These are phyloP conservation scores for Colletotrichum liriopes DNA, from an alignment of 2,329 filamentous ascomycete genomes.

Conservation along the genomic window DNA sequence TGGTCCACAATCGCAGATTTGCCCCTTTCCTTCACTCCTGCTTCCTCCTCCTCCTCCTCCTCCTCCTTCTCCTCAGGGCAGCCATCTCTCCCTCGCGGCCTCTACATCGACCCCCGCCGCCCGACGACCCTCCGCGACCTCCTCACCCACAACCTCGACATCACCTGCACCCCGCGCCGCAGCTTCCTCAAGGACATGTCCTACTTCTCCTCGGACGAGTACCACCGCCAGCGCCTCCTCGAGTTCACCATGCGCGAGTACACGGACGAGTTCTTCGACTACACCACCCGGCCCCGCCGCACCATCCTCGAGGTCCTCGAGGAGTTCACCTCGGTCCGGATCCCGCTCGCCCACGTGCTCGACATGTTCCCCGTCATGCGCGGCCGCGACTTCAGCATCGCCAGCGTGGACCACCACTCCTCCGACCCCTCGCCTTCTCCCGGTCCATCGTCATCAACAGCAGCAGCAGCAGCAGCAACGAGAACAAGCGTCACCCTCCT, in stretches of 20 bases:
- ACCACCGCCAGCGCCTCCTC: slow-evolving; percentile 84
- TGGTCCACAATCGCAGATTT: slow-evolving; percentile 83
- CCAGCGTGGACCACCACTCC: slow-evolving; percentile 74
- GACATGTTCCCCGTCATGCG: slow-evolving; percentile 85
- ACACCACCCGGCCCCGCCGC: slow-evolving; percentile 89
- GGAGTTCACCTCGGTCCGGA: slow-evolving; percentile 87
- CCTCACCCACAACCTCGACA: slow-evolving; percentile 87
- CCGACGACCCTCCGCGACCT: slow-evolving; percentile 79
- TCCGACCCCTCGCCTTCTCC: slow-evolving; percentile 27
- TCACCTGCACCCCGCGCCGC: slow-evolving; percentile 89
- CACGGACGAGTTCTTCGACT: slow-evolving; percentile 95
- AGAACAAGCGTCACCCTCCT: slow-evolving; percentile 76
- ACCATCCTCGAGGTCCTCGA: slow-evolving; percentile 94
- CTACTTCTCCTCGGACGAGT: slow-evolving; percentile 79
- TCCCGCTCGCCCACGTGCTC: slow-evolving; percentile 82
- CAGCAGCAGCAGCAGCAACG: slow-evolving; percentile 43
- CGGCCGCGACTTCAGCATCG: slow-evolving; percentile 95
- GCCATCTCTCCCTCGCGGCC: slow-evolving; percentile 46
- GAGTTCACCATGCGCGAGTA: slow-evolving; percentile 87
- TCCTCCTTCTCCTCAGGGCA: slow-evolving; percentile 18
- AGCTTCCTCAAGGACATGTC: slow-evolving; percentile 87
- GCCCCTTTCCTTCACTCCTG: slow-evolving; percentile 60
- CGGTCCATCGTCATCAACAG: background rate
- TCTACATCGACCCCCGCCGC: slow-evolving; percentile 56
- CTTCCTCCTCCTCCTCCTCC: background rate